Evolutionary conservation across 352 stramenopile genomes (phyloP).

Genomic region (Globisporangium echinulatum): DNA sequence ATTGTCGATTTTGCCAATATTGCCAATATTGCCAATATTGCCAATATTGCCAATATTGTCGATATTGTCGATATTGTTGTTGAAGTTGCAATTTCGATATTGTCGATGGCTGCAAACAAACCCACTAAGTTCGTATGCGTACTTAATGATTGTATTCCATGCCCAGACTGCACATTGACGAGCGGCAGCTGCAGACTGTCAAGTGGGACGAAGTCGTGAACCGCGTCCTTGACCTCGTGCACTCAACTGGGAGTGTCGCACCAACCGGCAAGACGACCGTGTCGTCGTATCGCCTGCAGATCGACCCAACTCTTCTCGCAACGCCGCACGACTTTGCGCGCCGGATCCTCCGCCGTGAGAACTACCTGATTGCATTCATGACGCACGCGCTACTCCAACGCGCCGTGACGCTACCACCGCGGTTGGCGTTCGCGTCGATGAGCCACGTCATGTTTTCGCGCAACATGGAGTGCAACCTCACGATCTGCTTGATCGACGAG

Average conservation of each 20-base stretch:
- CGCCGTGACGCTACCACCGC: conserved; percentile 38
- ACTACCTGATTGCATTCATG: conserved; percentile 98
- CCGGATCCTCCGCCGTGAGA: conserved; percentile 97
- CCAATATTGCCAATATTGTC: no score
- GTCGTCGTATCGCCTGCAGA: conserved; percentile 75
- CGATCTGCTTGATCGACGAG: conserved; percentile 95
- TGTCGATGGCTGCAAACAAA: not conserved
- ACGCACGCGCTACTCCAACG: conserved; percentile 92
- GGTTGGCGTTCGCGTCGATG: conserved; percentile 64
- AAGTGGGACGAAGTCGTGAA: conserved; percentile 89
- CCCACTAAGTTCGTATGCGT: no score
- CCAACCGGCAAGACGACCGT: conserved; percentile 85
- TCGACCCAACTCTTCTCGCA: conserved; percentile 66
- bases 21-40: no score
- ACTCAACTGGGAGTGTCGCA: conserved; percentile 45
- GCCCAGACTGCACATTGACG: conserved; percentile 78
- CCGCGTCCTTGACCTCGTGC: conserved; percentile 66
- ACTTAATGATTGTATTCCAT: no score
- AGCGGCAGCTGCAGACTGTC: conserved; percentile 77
- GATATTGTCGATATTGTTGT: no score
- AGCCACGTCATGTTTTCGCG: conserved; percentile 81
- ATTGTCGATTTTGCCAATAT: no score
- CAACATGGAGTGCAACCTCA: conserved; percentile 93
- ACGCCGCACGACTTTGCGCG: conserved; percentile 89
- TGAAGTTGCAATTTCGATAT: not conserved